These are phyloP conservation scores for Candida pseudoglaebosa DNA, from an alignment of 805 yeast species.

Conservation along the genomic window DNA sequence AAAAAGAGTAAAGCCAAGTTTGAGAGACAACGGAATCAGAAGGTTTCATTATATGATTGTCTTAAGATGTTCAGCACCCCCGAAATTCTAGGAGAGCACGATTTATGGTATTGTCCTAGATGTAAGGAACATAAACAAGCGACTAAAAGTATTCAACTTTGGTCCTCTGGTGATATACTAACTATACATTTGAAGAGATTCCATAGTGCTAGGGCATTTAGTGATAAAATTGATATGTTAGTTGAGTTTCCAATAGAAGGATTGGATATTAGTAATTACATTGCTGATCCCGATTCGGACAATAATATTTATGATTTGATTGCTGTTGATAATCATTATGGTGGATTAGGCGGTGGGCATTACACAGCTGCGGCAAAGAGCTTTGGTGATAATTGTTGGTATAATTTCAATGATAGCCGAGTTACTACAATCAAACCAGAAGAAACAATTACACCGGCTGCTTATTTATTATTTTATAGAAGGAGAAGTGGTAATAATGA, in stretches of 20 bases:
- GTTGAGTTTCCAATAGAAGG: conserved; percentile 87
- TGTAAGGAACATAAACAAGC: conserved; percentile 91
- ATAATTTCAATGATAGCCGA: conserved; percentile 82
- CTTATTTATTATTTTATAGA: conserved; percentile 82
- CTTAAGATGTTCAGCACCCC: conserved; percentile 69
- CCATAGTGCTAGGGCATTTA: conserved; percentile 74
- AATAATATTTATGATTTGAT: conserved; percentile 68
- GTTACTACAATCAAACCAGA: conserved; percentile 59
- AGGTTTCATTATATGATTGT: conserved; percentile 61
- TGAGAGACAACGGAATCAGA: conserved; percentile 43
- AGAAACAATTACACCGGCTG: conserved; percentile 67
- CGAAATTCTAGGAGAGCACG: conserved; percentile 83
- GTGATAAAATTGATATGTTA: conserved; percentile 83
- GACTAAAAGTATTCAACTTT: conserved; percentile 81
- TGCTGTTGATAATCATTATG: conserved; percentile 94
- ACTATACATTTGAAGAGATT: conserved; percentile 89
- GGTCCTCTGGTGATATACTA: conserved; percentile 91
- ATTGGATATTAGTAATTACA: conserved; percentile 64
- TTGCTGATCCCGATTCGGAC: conserved; percentile 32
- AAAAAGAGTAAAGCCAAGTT: conserved; percentile 40
- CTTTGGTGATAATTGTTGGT: conserved; percentile 75
- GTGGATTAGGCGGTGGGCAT: conserved; percentile 97
- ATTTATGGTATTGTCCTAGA: conserved; percentile 88
- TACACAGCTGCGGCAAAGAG: conserved; percentile 89
- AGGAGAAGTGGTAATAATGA: conserved; percentile 37